phyloP scores from a whole-genome alignment of 352 stramenopile species.

The Globisporangium carolinianum region DNA sequence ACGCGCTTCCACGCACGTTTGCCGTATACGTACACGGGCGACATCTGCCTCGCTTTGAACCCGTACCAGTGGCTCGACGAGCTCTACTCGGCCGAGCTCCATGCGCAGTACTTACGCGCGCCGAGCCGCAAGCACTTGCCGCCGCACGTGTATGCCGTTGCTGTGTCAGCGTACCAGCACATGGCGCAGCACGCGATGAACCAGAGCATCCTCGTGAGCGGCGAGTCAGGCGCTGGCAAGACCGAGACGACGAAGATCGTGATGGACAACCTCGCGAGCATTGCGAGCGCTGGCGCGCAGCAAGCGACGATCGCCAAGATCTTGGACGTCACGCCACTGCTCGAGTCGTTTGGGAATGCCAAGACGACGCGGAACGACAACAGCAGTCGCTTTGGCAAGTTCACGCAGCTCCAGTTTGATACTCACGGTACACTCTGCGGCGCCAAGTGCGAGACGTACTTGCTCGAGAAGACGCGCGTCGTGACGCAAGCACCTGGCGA shows the following conservation, averaged over 20 bases:
- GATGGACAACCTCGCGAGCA: conserved; percentile 80
- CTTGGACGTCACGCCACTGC: conserved; percentile 95
- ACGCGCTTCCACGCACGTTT: conserved; percentile 64
- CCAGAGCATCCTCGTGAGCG: conserved; percentile 84
- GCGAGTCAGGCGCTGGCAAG: conserved; percentile 86
- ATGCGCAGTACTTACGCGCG: conserved; percentile 56
- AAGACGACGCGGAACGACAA: conserved; percentile 97
- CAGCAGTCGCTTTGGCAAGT: conserved; percentile 94
- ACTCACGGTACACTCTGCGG: conserved; percentile 64
- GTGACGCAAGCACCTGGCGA: conserved; percentile 88
- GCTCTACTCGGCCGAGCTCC: conserved; percentile 63
- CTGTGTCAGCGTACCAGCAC: conserved; percentile 58
- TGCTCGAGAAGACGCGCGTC: conserved; percentile 95
- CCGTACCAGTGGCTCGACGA: conserved; percentile 89
- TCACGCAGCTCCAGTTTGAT: conserved; percentile 94
- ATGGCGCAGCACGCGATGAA: conserved; percentile 52
- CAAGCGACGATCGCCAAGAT: conserved; percentile 87
- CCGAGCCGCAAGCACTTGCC: conserved; percentile 38
- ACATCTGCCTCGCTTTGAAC: conserved; percentile 97
- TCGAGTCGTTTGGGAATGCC: conserved; percentile 98
- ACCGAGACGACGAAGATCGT: conserved; percentile 93
- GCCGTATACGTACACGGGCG: conserved; percentile 94
- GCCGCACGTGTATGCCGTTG: conserved; percentile 70
- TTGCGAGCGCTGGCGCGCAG: conserved; percentile 26
- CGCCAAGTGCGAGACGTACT: conserved; percentile 92